Base-by-base conservation (phyloP, 2,329 filamentous ascomycete species). In the Aspergillus amoenus region DNA sequence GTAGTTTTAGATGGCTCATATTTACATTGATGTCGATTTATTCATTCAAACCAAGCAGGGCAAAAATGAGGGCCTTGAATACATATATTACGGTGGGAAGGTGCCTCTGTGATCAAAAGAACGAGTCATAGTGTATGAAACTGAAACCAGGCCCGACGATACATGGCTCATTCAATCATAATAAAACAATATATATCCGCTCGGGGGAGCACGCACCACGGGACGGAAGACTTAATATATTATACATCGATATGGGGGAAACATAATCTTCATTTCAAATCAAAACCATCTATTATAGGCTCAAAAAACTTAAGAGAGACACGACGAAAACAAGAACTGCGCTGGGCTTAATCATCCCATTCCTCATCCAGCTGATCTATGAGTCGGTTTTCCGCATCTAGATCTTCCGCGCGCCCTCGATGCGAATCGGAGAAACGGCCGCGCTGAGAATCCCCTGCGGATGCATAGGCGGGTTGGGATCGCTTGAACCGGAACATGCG, bases 361-460 rank as follows among this genome's bases (percentile, higher is more conserved):
- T 97, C 93, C 73, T 97, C 93, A 68, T 97, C 94, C 58, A 97
- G 81, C 74, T 97, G 91, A 73, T 97, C 93, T 72, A 99, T 97
- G 66, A 97, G 77, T 61, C 92, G 81, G 74, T 97, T 97, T 76
- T 97, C 94, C 55, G 92, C 93, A 58, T 97, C 93, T 6, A 83
- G 75, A 48, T 79, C 61, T 44, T 30, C 18, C 39, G 13, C 44
- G 56, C 55, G 30, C 37, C 52, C 43, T 22, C 70, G 62, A 4
- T 65, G 68, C 11, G 73, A 71, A 41, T 71, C 71, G 34, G 74
- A 70, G 47, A 76, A 66, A 42, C 71, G 67, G 40, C 67, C 64
- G 27, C 65, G 64, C 30, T 59, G 56, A 17, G 57, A 61, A 12
- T 60, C 67, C 45, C 66, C 67, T 32, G 73, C 67, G 52, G 68